phyloP scores from a whole-genome alignment of 495 filamentous ascomycete genomes.

The Aspergillus hancockii region DNA sequence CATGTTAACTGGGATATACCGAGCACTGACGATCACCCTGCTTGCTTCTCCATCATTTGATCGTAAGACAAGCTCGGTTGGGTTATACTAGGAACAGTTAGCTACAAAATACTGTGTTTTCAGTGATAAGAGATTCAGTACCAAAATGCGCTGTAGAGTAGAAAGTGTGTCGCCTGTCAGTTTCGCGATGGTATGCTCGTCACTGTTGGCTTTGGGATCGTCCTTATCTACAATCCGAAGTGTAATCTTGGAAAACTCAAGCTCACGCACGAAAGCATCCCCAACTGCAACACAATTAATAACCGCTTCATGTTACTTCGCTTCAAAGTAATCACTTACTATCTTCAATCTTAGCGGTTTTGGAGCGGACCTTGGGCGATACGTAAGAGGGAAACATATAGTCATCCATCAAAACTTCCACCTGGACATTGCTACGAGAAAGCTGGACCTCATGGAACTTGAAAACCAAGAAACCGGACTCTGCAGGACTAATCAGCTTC shows the following conservation, averaged over 20 bases:
- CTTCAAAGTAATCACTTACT: conserved; percentile 43
- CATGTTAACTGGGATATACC: conserved; percentile 94
- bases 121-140: conserved; percentile 42
- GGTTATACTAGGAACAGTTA: conserved; percentile 67
- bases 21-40: conserved; percentile 85
- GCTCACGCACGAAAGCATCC: conserved; percentile 92
- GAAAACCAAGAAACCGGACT: conserved; percentile 93
- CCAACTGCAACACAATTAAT: conserved; percentile 54
- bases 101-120: conserved; percentile 9
- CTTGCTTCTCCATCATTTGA: conserved; percentile 73
- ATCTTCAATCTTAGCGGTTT: conserved; percentile 73
- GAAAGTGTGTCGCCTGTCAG: conserved; percentile 82
- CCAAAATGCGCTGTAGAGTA: conserved; percentile 81
- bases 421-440: conserved; percentile 68
- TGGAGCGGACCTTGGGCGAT: conserved; percentile 70
- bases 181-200: conserved; percentile 75
- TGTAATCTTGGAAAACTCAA: conserved; percentile 92
- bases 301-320: not conserved
- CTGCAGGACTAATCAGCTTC: conserved; percentile 41
- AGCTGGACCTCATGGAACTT: conserved; percentile 87
- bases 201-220: conserved; percentile 71
- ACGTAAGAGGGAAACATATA: conserved; percentile 86
- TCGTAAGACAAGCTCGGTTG: conserved; percentile 75
- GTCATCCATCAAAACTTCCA: conserved; percentile 94
- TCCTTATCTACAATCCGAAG: conserved; percentile 76